Percentiles rank a stretch among this genome's conserved stretches.
Conservation (phyloP, 176 grass and related monocot species). For the bread wheat (Triticum aestivum) region IWGSC_CS_RefSeq_v2.1 NC_057800.1:122734681-122735180, state of each 20-base stretch:
- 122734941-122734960: neutral
- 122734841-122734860: neutral
- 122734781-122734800: slow-evolving; percentile 61
- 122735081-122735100: no score
- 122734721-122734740: slow-evolving; percentile 14
- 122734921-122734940: neutral
- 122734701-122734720: neutral
- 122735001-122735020: no score
- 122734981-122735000: no score
- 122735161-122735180: no score
- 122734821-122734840: slow-evolving; percentile 55
- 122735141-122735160: no score
- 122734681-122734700: neutral
- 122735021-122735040: no score
- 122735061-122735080: no score
- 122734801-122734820: slow-evolving; percentile 68
- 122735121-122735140: no score
- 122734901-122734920: neutral
- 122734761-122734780: slow-evolving; percentile 59
- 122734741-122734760: slow-evolving; percentile 58
- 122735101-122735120: no score
- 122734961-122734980: neutral
- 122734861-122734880: neutral
- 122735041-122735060: no score
- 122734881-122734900: neutral